Conservation (phyloP, 1,284 basidiomycete genomes). For the Pterula multifida region DNA sequence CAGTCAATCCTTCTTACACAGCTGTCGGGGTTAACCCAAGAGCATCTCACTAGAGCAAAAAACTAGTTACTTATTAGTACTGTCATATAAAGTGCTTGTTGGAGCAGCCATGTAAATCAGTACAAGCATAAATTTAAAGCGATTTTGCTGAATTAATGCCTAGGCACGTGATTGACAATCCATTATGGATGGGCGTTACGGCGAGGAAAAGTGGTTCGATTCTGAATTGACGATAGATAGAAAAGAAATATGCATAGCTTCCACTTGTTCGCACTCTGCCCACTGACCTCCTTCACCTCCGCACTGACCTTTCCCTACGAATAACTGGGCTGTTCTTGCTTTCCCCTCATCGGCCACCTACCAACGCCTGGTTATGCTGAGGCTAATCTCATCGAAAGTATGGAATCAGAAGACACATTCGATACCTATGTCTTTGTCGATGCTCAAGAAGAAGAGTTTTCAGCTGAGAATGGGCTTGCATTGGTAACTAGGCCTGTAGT, state of each 20-base stretch:
- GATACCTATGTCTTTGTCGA: background rate
- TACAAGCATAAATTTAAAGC: too few species aligned
- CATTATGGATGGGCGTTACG: background rate
- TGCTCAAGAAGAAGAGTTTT: background rate
- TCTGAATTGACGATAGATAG: background rate
- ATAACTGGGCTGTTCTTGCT: too few species aligned
- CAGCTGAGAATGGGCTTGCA: background rate
- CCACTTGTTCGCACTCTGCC: too few species aligned
- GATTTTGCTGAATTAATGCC: too few species aligned
- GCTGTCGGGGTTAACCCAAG: constrained; percentile 13
- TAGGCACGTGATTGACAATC: too few species aligned
- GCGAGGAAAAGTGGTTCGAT: background rate
- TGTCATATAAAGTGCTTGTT: too few species aligned
- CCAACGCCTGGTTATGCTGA: background rate
- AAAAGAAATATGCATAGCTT: too few species aligned
- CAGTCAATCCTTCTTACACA: constrained; percentile 1
- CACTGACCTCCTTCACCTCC: too few species aligned
- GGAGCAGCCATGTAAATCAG: too few species aligned
- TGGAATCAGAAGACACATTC: background rate
- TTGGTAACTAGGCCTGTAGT: background rate
- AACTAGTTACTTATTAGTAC: too few species aligned
- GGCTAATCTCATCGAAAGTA: background rate
- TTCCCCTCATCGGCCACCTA: too few species aligned
- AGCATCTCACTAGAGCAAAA: background rate
- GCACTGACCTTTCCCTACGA: too few species aligned